Evolutionary conservation across 2,329 filamentous ascomycete genomes (phyloP).

Genomic region (Sordariomycetes sp.): DNA sequence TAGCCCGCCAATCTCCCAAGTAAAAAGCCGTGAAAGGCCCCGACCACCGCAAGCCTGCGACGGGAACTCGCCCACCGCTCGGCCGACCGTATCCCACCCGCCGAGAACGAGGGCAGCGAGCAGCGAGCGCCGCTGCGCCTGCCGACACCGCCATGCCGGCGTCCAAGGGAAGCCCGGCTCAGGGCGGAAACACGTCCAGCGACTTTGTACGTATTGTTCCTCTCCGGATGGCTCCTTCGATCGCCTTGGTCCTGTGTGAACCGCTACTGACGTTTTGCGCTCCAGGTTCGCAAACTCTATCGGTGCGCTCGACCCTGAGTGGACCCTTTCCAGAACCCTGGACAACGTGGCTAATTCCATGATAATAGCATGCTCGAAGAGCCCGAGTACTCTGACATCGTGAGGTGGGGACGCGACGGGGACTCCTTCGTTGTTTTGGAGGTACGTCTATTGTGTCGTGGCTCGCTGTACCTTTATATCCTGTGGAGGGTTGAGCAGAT

Average conservation of each 20-base stretch:
- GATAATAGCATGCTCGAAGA: conserved; percentile 82
- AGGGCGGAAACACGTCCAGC: conserved; percentile 68
- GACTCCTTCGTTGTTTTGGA: conserved; percentile 96
- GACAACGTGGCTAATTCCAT: conserved; percentile 8
- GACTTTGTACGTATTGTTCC: conserved; percentile 66
- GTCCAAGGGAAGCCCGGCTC: not conserved
- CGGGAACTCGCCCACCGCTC: not conserved
- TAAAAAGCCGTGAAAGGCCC: not conserved
- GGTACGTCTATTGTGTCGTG: conserved; percentile 39
- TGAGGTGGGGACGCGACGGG: conserved; percentile 89
- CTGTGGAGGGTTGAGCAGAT: not conserved
- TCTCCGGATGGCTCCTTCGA: not conserved
- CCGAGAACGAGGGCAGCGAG: not conserved
- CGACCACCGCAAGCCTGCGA: not conserved
- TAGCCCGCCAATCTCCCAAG: not conserved
- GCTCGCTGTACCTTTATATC: conserved; percentile 7
- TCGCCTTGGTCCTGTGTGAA: not conserved
- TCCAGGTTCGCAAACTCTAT: conserved; percentile 91
- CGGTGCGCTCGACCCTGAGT: conserved; percentile 46
- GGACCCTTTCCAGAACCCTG: not conserved
- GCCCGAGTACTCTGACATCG: conserved; percentile 82
- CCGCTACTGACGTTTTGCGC: not conserved
- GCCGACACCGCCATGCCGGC: not conserved
- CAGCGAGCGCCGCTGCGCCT: not conserved
- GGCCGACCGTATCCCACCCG: not conserved